Conservation (phyloP, 164 flowering plant genomes). For the Berberis thunbergii region DNA sequence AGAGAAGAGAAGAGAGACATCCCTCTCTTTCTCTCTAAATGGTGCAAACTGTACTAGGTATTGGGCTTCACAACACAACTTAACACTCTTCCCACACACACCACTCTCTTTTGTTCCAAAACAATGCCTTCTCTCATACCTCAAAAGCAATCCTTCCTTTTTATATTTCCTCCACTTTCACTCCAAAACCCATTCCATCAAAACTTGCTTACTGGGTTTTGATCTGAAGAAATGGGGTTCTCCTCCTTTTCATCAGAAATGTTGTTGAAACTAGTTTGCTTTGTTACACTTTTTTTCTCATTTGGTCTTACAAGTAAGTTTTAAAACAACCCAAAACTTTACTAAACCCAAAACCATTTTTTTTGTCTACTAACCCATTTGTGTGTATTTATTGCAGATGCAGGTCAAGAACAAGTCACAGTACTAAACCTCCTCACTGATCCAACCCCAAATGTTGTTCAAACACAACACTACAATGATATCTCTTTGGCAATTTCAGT, state of each 20-base stretch:
- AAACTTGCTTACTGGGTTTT: background rate
- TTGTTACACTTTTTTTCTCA: background rate
- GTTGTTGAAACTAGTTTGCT: background rate
- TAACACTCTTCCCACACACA: background rate
- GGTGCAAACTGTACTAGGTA: background rate
- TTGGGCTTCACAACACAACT: background rate
- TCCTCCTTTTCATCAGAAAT: background rate
- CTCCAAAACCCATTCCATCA: background rate
- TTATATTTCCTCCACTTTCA: background rate
- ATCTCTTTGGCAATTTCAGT: background rate
- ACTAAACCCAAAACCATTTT: background rate
- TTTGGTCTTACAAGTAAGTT: conserved; percentile 2
- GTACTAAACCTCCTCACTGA: background rate
- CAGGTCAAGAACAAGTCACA: conserved; percentile 1
- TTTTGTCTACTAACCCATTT: background rate
- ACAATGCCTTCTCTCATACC: background rate
- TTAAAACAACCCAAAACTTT: no score
- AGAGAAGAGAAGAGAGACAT: no score
- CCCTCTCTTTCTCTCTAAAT: background rate
- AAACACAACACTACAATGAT: background rate
- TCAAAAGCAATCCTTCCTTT: background rate
- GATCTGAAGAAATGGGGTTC: conserved; percentile 1
- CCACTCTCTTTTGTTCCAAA: background rate
- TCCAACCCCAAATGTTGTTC: background rate
- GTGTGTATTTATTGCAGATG: background rate